These are phyloP conservation scores for Globisporangium cystogenes DNA, from an alignment of 352 stramenopile species.

Conservation along the genomic window DNA sequence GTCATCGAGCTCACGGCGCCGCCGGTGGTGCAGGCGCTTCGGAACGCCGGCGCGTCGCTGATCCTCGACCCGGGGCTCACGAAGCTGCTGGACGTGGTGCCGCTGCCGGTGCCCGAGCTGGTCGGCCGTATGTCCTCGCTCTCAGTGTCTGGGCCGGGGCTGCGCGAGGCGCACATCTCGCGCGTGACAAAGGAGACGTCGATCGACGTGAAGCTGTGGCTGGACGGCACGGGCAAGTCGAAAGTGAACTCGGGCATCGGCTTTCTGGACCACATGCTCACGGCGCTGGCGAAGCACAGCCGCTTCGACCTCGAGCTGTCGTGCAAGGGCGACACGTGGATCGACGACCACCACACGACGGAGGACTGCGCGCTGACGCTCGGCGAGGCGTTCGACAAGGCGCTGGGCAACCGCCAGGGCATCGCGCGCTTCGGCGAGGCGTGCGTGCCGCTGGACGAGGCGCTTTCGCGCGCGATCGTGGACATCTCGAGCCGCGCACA, in stretches of 20 bases:
- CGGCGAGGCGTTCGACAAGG: conserved; percentile 89
- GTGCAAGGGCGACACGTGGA: conserved; percentile 93
- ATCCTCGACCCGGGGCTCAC: conserved; percentile 73
- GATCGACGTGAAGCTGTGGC: conserved; percentile 82
- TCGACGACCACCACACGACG: conserved; percentile 96
- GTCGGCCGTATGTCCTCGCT: not conserved
- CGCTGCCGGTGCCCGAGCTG: conserved; percentile 4
- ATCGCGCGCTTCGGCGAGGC: conserved; percentile 89
- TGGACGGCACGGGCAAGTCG: conserved; percentile 88
- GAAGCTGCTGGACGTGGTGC: conserved; percentile 80
- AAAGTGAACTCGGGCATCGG: conserved; percentile 88
- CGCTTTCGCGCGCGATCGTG: conserved; percentile 88
- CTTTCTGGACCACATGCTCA: conserved; percentile 92
- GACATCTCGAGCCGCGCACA: conserved; percentile 94
- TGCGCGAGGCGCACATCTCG: conserved; percentile 40
- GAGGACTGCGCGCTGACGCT: conserved; percentile 94
- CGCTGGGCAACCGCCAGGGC: conserved; percentile 83
- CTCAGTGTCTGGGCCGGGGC: not conserved
- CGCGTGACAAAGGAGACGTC: conserved; percentile 94
- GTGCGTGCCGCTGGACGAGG: conserved; percentile 88
- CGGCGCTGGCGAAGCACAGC: conserved; percentile 85
- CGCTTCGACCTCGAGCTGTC: conserved; percentile 86
- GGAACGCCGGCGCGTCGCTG: conserved; percentile 43
- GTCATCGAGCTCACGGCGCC: conserved; percentile 55
- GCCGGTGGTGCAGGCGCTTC: conserved; percentile 42